Base-by-base conservation (phyloP, 768 basidiomycete species). In the Candolleomyces eurysporus region DNA sequence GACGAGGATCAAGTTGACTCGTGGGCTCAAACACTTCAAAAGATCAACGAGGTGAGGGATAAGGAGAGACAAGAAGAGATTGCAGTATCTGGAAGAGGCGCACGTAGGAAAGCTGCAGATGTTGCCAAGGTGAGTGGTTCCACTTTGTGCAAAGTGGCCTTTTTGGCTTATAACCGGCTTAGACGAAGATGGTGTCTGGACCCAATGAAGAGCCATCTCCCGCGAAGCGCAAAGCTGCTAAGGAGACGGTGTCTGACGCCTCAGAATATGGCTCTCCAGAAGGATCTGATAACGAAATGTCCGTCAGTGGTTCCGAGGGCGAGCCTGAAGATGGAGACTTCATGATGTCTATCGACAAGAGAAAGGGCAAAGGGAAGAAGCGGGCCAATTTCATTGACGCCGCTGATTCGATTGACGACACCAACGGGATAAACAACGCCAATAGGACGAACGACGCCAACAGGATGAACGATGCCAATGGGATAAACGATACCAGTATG, bases 21-120 rank as follows among this genome's bases (percentile, higher is more conserved):
- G n/a, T 96, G 93, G 94, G 83, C 88, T 11, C 82, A 84, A 57
- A 85, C 91, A 10, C 73, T 95, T 49, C 76, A 84, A 61, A 81
- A 79, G 59, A 81, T 82, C 58, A 80, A 75, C 16, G 68, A 71
- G 48, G 81, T 82, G 58, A 73, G 75, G 48, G 76, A 76, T n/a
- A 82, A 77, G 60, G 67, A 67, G 22, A 72, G 76, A 66, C 71
- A 72, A 30, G 70, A 79, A 60, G 84, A 82, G 48, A 70, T 79
- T 39, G 86, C 84, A 52, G 72, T 75, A 46, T 88, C 86, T 2
- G 92, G 91, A 48, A 85, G 91, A 65, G 91, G 92, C 40, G 88
- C 81, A 26, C 86, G 90, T 62, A 86, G 91, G 39, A 85, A 82
- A 62, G 91, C 91, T 54, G 91, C 91, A 52, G 87, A 84, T 57